Evolutionary conservation across 2,329 filamentous ascomycete species (phyloP).

Genomic region (Leptographium procerum): DNA sequence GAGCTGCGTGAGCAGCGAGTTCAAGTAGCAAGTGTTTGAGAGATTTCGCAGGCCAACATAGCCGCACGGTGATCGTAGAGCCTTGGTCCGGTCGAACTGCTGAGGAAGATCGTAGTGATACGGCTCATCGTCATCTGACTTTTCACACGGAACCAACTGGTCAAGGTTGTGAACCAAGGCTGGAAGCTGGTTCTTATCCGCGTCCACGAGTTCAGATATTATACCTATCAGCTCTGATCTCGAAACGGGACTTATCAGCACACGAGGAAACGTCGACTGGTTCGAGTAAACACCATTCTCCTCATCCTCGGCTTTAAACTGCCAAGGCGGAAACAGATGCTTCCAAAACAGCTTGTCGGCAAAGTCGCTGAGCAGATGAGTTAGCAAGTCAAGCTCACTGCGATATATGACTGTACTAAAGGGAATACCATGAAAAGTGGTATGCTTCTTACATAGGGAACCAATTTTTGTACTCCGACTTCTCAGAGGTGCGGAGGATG

Average conservation of each 20-base stretch:
- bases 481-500: constrained; percentile 14
- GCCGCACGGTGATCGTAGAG: constrained; percentile 64
- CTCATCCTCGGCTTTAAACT: constrained; percentile 14
- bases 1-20: constrained; percentile 85
- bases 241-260: constrained; percentile 41
- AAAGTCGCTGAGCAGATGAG: constrained; percentile 13
- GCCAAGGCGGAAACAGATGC: constrained; percentile 52
- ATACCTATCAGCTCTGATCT: constrained; percentile 50
- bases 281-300: background rate
- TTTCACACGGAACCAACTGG: constrained; percentile 37
- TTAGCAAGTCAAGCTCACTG: background rate
- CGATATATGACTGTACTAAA: too few relatives aligned
- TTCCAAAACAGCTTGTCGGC: constrained; percentile 45
- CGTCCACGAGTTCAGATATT: constrained; percentile 43
- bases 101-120: constrained; percentile 52
- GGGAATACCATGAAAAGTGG: background rate
- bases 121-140: constrained; percentile 28
- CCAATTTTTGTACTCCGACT: constrained; percentile 2
- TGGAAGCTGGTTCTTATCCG: constrained; percentile 35
- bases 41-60: constrained; percentile 88
- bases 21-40: constrained; percentile 94
- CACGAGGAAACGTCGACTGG: constrained; percentile 20
- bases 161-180: constrained; percentile 40
- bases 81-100: constrained; percentile 52
- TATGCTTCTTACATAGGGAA: constrained; percentile 4